These are phyloP conservation scores for Colletotrichum navitas DNA, from an alignment of 2,329 filamentous ascomycete genomes.

Conservation along the genomic window DNA sequence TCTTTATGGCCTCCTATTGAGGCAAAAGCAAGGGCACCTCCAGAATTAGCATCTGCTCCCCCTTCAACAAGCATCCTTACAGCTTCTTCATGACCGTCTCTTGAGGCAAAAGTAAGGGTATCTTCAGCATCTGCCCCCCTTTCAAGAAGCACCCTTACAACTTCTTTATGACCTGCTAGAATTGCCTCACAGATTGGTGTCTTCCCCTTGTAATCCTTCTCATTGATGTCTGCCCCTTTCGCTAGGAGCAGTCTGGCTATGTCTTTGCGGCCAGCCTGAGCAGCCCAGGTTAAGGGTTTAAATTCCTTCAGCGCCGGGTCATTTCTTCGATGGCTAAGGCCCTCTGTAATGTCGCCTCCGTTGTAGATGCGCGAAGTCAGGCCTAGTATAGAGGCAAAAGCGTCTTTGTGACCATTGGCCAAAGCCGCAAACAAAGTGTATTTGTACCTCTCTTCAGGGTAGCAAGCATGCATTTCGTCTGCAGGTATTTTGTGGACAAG, in stretches of 20 bases:
- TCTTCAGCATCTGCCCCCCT: background rate
- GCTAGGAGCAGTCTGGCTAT: constrained; percentile 43
- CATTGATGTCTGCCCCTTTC: constrained; percentile 13
- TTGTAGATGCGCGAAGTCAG: constrained; percentile 32
- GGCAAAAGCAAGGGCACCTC: background rate
- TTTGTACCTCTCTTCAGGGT: constrained; percentile 49
- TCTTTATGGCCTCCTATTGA: background rate
- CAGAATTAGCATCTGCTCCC: background rate
- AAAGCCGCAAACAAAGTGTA: constrained; percentile 53
- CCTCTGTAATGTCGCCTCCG: constrained; percentile 25
- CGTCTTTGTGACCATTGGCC: constrained; percentile 47
- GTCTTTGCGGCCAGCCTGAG: constrained; percentile 42
- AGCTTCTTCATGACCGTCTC: background rate
- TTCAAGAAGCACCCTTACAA: background rate
- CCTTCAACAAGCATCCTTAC: background rate
- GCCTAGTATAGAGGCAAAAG: constrained; percentile 44
- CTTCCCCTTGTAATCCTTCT: background rate
- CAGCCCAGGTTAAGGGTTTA: constrained; percentile 46
- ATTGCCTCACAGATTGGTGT: background rate
- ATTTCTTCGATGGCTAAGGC: constrained; percentile 17
- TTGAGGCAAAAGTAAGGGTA: background rate
- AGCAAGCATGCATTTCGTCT: constrained; percentile 27
- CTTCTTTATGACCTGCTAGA: background rate
- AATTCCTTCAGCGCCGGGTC: background rate
- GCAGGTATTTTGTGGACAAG: constrained; percentile 48